Conservation (phyloP, 805 yeast species). For the Myxozyma melibiosi region DNA sequence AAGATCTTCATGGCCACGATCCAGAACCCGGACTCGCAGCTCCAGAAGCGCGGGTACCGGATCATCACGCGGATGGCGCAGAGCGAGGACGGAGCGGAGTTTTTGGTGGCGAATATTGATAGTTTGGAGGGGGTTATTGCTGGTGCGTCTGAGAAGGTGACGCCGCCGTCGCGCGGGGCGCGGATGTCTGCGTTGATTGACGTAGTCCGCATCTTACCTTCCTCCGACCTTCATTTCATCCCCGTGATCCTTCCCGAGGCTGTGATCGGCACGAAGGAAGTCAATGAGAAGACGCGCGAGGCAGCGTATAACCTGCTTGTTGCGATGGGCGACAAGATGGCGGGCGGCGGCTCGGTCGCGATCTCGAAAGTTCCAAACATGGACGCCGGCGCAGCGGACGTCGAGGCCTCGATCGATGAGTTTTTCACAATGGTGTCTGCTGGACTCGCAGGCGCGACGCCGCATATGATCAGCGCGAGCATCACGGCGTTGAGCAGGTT, state of each 20-base stretch:
- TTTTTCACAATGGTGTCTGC: conserved; percentile 93
- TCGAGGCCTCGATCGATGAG: conserved; percentile 72
- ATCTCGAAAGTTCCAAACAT: conserved; percentile 69
- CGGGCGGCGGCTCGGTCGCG: conserved; percentile 61
- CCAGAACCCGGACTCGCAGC: conserved; percentile 34
- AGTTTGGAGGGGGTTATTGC: conserved; percentile 52
- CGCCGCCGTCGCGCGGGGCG: conserved; percentile 71
- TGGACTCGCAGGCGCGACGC: conserved; percentile 90
- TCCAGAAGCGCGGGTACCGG: conserved; percentile 33
- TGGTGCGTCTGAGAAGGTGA: conserved; percentile 45
- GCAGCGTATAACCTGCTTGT: conserved; percentile 74
- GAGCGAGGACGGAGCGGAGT: conserved; percentile 60
- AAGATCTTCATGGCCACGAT: conserved; percentile 76
- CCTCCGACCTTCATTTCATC: conserved; percentile 67
- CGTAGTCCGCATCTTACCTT: conserved; percentile 64
- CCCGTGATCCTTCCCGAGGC: conserved; percentile 85
- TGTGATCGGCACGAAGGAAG: conserved; percentile 86
- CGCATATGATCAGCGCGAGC: conserved; percentile 96
- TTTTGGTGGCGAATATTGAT: conserved; percentile 54
- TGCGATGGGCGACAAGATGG: conserved; percentile 79
- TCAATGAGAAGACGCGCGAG: conserved; percentile 87
- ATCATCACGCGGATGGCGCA: conserved; percentile 66
- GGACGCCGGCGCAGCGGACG: conserved; percentile 60
- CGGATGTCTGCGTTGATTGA: conserved; percentile 69
- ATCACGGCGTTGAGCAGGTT: conserved; percentile 87